Base-by-base conservation (phyloP, 192 early-diverging fungal species). In the Gamsiella multidivaricata region DNA sequence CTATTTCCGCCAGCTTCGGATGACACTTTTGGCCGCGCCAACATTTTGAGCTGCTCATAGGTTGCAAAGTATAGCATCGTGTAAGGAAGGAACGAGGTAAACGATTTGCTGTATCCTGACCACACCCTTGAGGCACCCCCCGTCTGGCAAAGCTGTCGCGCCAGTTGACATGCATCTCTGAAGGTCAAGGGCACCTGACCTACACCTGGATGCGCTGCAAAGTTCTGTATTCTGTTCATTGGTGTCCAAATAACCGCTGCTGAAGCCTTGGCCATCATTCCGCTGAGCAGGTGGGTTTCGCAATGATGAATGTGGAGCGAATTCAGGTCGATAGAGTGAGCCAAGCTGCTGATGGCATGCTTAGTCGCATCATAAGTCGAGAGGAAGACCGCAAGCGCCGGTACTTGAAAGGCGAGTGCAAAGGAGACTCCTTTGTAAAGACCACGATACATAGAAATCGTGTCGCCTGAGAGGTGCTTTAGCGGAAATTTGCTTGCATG, bases 1-100 rank as follows among this genome's bases (percentile, higher is more conserved):
- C 15, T 26, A 2, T 2, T 36, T 3, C 18, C 29, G 9, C 37
- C 45, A 10, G 41, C 32, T 15, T 45, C 63, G 18, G 33, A 43
- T 20, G 52, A 42, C 20, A 54, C 31, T 6, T 65, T 60, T 47
- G 37, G 52, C 5, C 71, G 36, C 7, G 71, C 62, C 36, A 66
- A 31, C 36, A 65, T 63, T 34, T 74, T 74, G 23, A 65, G 36
- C 10, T 74, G 71, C 42, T 74, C 71, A 9, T 74, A 74, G 3
- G 71, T 61, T 10, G 71, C 71, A 59, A 74, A 74, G 46, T 74
- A 74, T 17, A 74, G 28, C 63, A 74, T 65, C 0, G 71, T 74
- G 22, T 74, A 74, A 12, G 71, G 71, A 5, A 74, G 49, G 23
- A 74, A 39, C 6, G 71, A 28, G 11, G 63, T 41, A 11, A 66